Conservation (phyloP, 768 basidiomycete species). For the Gloeophyllum trabeum region DNA sequence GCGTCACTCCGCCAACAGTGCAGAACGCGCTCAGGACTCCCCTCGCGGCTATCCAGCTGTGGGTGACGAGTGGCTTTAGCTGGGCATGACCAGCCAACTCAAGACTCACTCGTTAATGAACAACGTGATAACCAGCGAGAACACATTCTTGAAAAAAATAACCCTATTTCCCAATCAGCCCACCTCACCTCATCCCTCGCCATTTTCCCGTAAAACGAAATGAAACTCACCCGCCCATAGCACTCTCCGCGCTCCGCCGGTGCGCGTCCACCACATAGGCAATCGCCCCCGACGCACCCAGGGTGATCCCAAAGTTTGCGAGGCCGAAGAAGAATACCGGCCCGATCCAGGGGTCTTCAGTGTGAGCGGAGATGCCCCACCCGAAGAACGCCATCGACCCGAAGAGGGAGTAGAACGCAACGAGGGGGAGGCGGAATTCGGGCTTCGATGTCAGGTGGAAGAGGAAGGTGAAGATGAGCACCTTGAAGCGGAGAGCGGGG, state of each 20-base stretch:
- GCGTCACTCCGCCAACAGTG: constrained; percentile 1
- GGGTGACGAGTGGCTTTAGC: background rate
- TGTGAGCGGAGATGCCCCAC: constrained; percentile 8
- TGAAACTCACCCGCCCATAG: constrained; percentile 10
- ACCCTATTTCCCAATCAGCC: too few relatives aligned
- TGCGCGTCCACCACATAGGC: constrained; percentile 13
- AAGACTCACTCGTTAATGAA: constrained; percentile 3
- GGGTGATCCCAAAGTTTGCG: constrained; percentile 10
- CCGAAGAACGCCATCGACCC: constrained; percentile 14
- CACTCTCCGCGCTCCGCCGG: constrained; percentile 8
- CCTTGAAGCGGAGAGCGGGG: background rate
- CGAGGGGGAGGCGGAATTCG: constrained; percentile 14
- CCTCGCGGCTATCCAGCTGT: constrained; percentile 1
- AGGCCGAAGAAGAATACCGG: constrained; percentile 11
- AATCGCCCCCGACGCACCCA: constrained; percentile 8
- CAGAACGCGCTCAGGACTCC: constrained; percentile 4
- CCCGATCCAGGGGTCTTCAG: constrained; percentile 5
- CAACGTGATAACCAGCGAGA: constrained; percentile 3
- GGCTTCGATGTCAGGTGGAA: constrained; percentile 4
- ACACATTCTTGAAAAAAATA: constrained; percentile 3
- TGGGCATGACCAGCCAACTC: background rate
- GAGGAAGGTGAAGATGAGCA: background rate
- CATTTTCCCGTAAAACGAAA: too few relatives aligned
- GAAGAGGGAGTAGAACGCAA: constrained; percentile 15
- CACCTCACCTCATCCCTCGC: too few relatives aligned